Evolutionary conservation across 1,284 basidiomycete genomes (phyloP), one percentile per base, ranked within the genome.

Genomic region (Earliella scabrosa): DNA sequence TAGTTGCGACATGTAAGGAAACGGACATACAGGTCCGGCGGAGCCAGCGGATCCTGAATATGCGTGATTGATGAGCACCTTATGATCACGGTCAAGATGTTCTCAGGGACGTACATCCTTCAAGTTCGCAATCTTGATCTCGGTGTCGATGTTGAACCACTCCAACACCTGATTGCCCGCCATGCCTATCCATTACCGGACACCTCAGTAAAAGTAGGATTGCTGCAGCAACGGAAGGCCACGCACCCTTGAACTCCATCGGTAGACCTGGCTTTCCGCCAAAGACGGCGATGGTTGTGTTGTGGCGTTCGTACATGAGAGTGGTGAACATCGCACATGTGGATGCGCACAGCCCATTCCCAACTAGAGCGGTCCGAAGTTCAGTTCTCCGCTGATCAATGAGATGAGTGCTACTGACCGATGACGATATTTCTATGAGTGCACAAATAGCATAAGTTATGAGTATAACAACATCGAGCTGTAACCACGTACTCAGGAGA

Each of bases 301-400:
- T 67, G 61, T 85, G 82, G 14, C 74, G 70, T 68, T 87, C 86
- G 52, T 78, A 77, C 83, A 87, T 86, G 54, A 85, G 66, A 1
- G 84, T 86, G 58, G 76, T 82, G 66, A 87, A 87, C 76, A 85
- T 79, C 0, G 86, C 81, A 60, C 86, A 88, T 0, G 85, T 86
- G 13, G 84, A 87, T 3, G 83, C 85, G 59, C 85, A 88, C 59
- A 82, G 77, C 16, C 77, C 78, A 56, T 79, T 78, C 32, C 73
- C 69, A 35, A 78, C 76, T 70, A 55, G 64, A 72, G 1, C 4
- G 18, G 11, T 1, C n/a, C n/a, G n/a, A n/a, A 18, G 21, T 16
- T 13, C 29, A 31, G 29, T 6, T 31, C 29, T 31, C 29, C 29
- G 29, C 73, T 43, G 29, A 61, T n/a, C n/a, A n/a, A n/a, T n/a